Base-by-base conservation (phyloP, 2,329 filamentous ascomycete genomes). In the Metarhizium robertsii region DNA sequence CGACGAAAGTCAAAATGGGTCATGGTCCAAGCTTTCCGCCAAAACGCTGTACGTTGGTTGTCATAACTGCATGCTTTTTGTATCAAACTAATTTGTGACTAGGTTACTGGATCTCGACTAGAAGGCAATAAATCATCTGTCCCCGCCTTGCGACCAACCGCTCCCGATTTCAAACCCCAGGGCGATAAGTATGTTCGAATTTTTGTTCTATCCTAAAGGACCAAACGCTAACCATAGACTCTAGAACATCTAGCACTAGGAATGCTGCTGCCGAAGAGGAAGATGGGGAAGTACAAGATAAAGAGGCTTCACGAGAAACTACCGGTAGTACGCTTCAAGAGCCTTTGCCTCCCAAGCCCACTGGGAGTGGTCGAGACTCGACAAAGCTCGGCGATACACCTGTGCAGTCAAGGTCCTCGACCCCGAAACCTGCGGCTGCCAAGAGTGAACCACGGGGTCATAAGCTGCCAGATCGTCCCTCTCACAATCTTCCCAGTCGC, bases 251-350 rank as follows among this genome's bases (percentile, higher is more conserved):
- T 8, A 16, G 25, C 10, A 50, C 43, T n/a, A 61, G 64, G 45
- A 58, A 58, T 49, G 53, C 55, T 1, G 56, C 68, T 13, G 67
- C 68, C 1, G 83, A 86, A 58, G 80, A 82, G 53, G 87, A 90
- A 66, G 87, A 90, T 64, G 87, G 87, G 20, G 87, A 90, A 66
- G 85, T 89, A 29, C 81, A 84, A 59, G 86, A 89, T 62, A 75
- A 66, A 51, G 65, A 68, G 16, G 36, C 25, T 32, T 65, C 53
- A 14, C 52, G 53, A 18, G 52, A 54, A 30, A 38, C 49, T 5
- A 38, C 50, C 14, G 50, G 57, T 3, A 51, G 51, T 20, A 57
- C 55, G 10, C 34, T 61, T 2, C 71, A 65, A 73, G 68, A 73
- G 25, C 58, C 62, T 2, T 53, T 73, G 10, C 70, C 71, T 2